phyloP scores from a whole-genome alignment of 78 protist species.

The Neovahlkampfia damariscottae region DNA sequence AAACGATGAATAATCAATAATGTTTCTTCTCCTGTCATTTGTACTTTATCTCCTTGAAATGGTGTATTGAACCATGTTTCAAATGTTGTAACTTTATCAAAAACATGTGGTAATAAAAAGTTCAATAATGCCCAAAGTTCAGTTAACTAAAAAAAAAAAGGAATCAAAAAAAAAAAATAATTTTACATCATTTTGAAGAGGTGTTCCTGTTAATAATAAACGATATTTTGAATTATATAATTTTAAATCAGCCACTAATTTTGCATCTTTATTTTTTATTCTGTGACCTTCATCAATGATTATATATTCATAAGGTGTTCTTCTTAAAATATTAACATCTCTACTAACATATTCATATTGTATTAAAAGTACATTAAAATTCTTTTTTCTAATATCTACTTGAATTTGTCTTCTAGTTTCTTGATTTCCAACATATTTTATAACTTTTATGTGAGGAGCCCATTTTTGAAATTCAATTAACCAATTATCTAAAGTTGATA shows the following conservation, averaged over 20 bases:
- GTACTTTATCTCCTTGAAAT: neutral
- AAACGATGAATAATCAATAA: conserved; percentile 10
- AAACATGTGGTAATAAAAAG: neutral
- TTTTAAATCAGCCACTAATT: neutral
- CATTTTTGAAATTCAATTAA: conserved; percentile 59
- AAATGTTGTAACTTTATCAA: neutral
- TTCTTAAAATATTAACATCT: conserved; percentile 62
- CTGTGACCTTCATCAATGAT: conserved; percentile 95
- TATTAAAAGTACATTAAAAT: conserved; percentile 75
- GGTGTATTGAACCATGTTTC: neutral
- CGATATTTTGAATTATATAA: neutral
- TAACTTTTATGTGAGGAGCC: conserved; percentile 56
- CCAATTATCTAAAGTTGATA: conserved; percentile 84
- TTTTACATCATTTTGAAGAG: conserved; percentile 53
- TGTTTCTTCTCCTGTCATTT: neutral
- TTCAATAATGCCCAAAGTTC: conserved; percentile 49
- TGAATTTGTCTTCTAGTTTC: conserved; percentile 27
- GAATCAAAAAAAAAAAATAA: no score
- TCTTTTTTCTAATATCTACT: conserved; percentile 7
- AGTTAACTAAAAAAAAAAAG: neutral
- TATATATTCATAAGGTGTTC: conserved; percentile 68
- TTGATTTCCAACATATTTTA: conserved; percentile 66
- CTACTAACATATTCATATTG: conserved; percentile 72
- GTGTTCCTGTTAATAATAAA: conserved; percentile 52
- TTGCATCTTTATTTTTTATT: conserved; percentile 33